Evolutionary conservation across 352 stramenopile genomes (phyloP), one percentile per base, ranked within the genome.

Genomic region (Blastocystis sp.): DNA sequence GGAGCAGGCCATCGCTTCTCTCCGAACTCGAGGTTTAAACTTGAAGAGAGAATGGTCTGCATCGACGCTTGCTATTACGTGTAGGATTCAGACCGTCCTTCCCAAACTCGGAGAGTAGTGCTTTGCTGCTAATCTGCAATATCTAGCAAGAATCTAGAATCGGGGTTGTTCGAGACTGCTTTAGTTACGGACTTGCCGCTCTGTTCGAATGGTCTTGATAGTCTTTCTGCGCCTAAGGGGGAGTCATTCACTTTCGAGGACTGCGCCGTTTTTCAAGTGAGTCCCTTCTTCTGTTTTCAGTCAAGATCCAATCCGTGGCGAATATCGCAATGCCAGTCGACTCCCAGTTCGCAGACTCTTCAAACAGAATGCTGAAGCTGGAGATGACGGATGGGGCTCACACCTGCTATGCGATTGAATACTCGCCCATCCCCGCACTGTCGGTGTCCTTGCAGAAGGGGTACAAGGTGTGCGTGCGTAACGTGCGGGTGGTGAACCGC

Each of bases 391-490:
- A 84, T 23, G 74, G 74, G 4, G 38, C n/a, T 3, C 67, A 52
- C 21, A 56, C 74, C 9, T 84, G 74, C 61, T 84, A 84, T 67
- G 74, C 53, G 7, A 84, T 84, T n/a, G 74, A 84, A 28, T 84
- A 67, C 48, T 19, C 61, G 4, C 74, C 52, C 1, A 67, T 84
- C 34, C 74, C 52, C 0, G 67, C 74, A 2, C 23, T 84, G 28
- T 56, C 74, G 10, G 56, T 43, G 2, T 52, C 74, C 2, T n/a
- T 84, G 2, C 65, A 84, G 41, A 9, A 14, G 19, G 74, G 74
- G 69, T 52, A 53, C n/a, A 84, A 84, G 52, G 28, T 84, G 0
- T 40, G 52, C 7, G 74, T 84, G 17, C n/a, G 28, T 3, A 84
- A 84, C 34, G 74, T 84, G 1, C 74, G 56, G 34, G 74, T 84